Base-by-base conservation (phyloP, 192 early-diverging fungal genomes). In the Oehlia diaphana region DNA sequence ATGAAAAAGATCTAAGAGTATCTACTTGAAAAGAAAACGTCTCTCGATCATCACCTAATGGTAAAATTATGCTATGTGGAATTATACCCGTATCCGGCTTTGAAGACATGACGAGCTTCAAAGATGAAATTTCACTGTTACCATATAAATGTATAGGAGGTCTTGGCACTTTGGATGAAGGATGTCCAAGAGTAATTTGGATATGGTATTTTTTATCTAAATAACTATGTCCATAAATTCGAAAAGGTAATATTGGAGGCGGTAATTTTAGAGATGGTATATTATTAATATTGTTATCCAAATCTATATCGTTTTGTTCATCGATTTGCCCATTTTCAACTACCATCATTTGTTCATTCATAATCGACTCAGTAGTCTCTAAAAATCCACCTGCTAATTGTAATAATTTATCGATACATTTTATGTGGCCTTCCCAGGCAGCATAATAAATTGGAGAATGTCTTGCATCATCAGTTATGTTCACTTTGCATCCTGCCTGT, bases 141-240 rank as follows among this genome's bases (percentile, higher is more conserved):
- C 91, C 90, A 66, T 90, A 91, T 2, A 92, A 69, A 28, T 87
- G 86, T 35, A 92, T 86, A 2, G 91, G 90, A 3, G 88, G 82
- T 28, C 87, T 84, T 26, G 78, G 83, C 19, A 37, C 47, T 12
- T 76, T 35, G 3, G 83, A 44, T 4, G 80, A 44, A 72, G 84
- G 84, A 75, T 92, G 82, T 44, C 90, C 85, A 76, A 92, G 75
- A 42, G 89, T 89, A 68, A 99, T 85, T 81, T 96, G 94, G 47
- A 99, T 86, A 78, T 95, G 93, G 65, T 89, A 92, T 76, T 95
- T 95, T 80, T 94, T 93, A 77, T 97, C 96, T 35, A 99, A 84
- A 82, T 96, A 99, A 76, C 95, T 96, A 88, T 99, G 98, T 7
- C 98, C 98, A 82, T 99, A 99, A 66, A 97, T 96, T 26, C 97